These are phyloP conservation scores for Allomyces javanicus DNA, from an alignment of 192 early-diverging fungal genomes.

Conservation along the genomic window DNA sequence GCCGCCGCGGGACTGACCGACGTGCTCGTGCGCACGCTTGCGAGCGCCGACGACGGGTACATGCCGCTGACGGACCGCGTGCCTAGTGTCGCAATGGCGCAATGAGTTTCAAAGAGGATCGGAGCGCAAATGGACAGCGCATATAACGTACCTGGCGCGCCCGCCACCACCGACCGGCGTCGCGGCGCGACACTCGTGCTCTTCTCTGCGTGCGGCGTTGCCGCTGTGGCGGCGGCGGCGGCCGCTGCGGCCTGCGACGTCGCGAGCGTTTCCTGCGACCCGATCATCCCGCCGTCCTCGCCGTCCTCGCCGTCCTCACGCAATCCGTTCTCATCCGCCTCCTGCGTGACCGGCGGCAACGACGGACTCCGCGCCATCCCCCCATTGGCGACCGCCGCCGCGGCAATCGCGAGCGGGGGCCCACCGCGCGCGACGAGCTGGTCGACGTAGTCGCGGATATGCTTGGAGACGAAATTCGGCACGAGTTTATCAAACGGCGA, in stretches of 20 bases:
- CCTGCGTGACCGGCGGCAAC: background rate
- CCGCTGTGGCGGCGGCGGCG: background rate
- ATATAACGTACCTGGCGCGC: too few relatives aligned
- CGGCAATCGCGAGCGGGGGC: background rate
- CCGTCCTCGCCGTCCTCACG: constrained; percentile 1
- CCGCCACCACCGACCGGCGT: background rate
- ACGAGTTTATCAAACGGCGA: constrained; percentile 12
- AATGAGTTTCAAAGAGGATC: background rate
- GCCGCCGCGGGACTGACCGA: background rate
- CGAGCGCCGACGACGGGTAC: background rate
- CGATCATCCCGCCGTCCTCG: constrained; percentile 1
- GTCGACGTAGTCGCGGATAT: constrained; percentile 15
- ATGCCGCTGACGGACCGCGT: background rate
- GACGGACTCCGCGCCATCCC: background rate
- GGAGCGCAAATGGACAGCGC: background rate
- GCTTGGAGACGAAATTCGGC: constrained; percentile 26
- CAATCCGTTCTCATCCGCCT: background rate
- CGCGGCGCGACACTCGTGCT: background rate
- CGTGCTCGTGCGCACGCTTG: background rate
- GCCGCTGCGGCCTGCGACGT: too few relatives aligned
- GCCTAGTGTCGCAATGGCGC: too few relatives aligned
- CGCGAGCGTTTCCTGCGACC: background rate
- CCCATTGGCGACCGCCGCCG: background rate
- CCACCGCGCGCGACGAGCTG: background rate
- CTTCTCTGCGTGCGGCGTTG: background rate